Base-by-base conservation (phyloP, 2,329 filamentous ascomycete genomes). In the Plenodomus biglobosus region DNA sequence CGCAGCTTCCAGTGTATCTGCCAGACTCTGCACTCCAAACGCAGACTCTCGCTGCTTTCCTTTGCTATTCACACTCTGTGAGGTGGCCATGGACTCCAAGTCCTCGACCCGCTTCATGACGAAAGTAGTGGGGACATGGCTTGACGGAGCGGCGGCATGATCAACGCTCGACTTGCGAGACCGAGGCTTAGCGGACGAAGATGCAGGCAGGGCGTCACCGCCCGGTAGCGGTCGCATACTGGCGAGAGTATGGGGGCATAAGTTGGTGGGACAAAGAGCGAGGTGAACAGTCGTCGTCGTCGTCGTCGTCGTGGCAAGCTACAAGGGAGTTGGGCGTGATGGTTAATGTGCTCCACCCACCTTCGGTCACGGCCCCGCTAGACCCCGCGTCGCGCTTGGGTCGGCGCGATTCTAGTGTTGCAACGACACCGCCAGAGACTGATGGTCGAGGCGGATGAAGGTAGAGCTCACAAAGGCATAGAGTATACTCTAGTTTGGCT, bases 11-110 rank as follows among this genome's bases (percentile, higher is more conserved):
- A 82, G 68, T 1, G 79, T 77, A 40, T 83, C 80, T 35, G 77
- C 75, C 22, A 85, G 68, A 58, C 81, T 84, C 56, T 82, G 77
- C 1, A 84, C 80, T 2, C 81, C 81, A 61, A 78, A 84, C 37
- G 75, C 76, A 59, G 75, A 79, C 30, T 80, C 76, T 37, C 53
- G 54, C 37, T 52, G 53, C 22, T 49, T 63, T 34, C 34, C 51
- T 36, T 46, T 19, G 15, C 50, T 27, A 11, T 58, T 46, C 16
- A 56, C 50, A 22, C 39, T 50, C 19, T 60, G 56, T 13, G 62
- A 62, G 3, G 63, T 65, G 10, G 59, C 48, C n/a, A 68, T 55
- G 20, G 68, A 69, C 50, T 80, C 74, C 58, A 79, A 67, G 43
- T 80, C 76, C 48, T 75, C 72, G 59, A 78, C 80, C 55, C 78